Percentiles rank a stretch among this genome's conserved stretches.
Evolutionary conservation across 1,139 yeast species (phyloP).

Genomic region (Debaryomycetaceae sp.): DNA sequence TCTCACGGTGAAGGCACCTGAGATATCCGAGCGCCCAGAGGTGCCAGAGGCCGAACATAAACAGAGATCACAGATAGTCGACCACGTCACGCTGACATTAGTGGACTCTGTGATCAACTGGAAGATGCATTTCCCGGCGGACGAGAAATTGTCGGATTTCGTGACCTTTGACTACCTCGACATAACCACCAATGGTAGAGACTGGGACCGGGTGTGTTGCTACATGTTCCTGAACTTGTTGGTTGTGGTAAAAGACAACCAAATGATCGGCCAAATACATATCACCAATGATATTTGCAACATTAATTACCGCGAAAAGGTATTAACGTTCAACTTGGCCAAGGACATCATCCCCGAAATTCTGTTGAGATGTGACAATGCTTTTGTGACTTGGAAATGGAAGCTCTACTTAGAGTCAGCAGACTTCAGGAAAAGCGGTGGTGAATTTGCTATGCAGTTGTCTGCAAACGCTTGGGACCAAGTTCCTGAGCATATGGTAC

Average conservation of each 20-base stretch:
- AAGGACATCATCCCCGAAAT: conserved; percentile 46
- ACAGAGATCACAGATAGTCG: conserved; percentile 10
- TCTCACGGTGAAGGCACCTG: conserved; percentile 26
- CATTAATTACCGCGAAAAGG: conserved; percentile 20
- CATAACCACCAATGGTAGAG: conserved; percentile 33
- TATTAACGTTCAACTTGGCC: conserved; percentile 35
- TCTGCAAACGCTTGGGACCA: conserved; percentile 52
- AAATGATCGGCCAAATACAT: conserved; percentile 31
- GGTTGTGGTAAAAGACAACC: conserved; percentile 33
- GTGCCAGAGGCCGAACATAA: conserved; percentile 12
- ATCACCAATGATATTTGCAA: conserved; percentile 28
- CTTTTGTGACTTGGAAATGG: conserved; percentile 43
- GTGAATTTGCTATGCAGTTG: conserved; percentile 31
- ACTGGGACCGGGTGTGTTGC: conserved; percentile 34
- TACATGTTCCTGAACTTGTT: conserved; percentile 40
- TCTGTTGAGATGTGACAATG: conserved; percentile 32
- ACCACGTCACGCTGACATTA: conserved; percentile 2
- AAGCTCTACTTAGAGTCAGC: conserved; percentile 18
- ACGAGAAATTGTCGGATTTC: conserved; percentile 23
- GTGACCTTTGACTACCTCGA: conserved; percentile 44
- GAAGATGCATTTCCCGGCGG: conserved; percentile 8
- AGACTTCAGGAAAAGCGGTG: background rate
- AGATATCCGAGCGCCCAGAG: conserved; percentile 10
- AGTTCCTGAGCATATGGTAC: conserved; percentile 22
- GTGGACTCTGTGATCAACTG: conserved; percentile 3